A percentile compares a stretch with the other conserved stretches of the same genome.
phyloP scores from a whole-genome alignment of 2,329 filamentous ascomycete genomes.

The Fusarium cyanostomum region DNA sequence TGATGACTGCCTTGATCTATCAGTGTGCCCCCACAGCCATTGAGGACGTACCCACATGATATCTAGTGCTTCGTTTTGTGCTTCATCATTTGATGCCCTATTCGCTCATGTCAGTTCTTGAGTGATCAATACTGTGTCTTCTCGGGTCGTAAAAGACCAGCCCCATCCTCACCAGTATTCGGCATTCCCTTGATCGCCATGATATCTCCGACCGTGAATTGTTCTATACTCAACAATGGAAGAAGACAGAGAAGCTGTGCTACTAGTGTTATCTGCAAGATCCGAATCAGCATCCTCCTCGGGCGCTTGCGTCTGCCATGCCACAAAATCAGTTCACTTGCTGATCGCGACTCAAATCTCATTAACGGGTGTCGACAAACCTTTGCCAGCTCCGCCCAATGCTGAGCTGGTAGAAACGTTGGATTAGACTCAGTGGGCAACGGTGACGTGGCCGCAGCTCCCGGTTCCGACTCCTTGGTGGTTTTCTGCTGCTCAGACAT shows the following conservation, averaged over 20 bases:
- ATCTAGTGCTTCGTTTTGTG: constrained; percentile 3
- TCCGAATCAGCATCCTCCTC: constrained; percentile 5
- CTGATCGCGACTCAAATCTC: neutral
- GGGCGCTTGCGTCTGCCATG: neutral
- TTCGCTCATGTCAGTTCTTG: neutral
- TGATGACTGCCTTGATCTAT: neutral
- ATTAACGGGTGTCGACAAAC: neutral
- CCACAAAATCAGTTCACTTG: neutral
- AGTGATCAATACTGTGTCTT: neutral
- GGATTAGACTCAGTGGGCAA: neutral
- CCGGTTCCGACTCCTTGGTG: neutral
- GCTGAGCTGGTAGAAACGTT: neutral
- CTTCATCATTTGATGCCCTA: constrained; percentile 6
- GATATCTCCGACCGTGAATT: constrained; percentile 18
- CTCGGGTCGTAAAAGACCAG: neutral
- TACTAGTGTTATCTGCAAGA: constrained; percentile 8
- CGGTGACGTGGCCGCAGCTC: neutral
- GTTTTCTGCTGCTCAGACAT: neutral
- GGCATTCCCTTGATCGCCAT: constrained; percentile 19
- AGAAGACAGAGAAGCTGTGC: constrained; percentile 16
- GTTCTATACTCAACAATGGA: constrained; percentile 23
- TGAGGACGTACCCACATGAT: neutral
- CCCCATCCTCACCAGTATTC: constrained; percentile 12
- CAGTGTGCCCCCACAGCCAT: neutral
- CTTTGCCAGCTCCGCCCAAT: constrained; percentile 5